Conservation (phyloP, 2,329 filamentous ascomycete genomes). For the Colletotrichum agaves region DNA sequence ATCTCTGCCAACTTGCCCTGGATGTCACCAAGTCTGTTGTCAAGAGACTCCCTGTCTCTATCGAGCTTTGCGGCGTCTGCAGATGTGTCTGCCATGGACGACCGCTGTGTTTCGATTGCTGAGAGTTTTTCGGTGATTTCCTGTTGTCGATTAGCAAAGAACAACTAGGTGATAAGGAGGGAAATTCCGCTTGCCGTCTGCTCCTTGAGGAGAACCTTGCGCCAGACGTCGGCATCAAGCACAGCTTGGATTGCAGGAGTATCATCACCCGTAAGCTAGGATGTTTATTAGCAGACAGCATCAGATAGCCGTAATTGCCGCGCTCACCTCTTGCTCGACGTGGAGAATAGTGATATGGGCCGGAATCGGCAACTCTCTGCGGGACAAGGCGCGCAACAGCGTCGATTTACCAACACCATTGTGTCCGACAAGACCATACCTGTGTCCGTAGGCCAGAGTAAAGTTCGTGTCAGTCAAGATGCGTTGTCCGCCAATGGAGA, state of each 20-base stretch:
- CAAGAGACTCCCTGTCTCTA: conserved; percentile 87
- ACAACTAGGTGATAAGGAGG: conserved; percentile 34
- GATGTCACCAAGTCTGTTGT: conserved; percentile 90
- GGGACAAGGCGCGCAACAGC: conserved; percentile 88
- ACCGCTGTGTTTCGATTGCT: conserved; percentile 80
- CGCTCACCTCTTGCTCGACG: conserved; percentile 90
- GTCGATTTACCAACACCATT: conserved; percentile 99
- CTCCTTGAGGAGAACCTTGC: conserved; percentile 91
- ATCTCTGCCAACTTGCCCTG: conserved; percentile 94
- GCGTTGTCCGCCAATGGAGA: conserved; percentile 87
- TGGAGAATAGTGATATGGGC: conserved; percentile 99
- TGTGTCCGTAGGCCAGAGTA: conserved; percentile 89
- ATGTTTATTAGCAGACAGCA: conserved; percentile 16
- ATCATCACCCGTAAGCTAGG: conserved; percentile 90
- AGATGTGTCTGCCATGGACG: conserved; percentile 89
- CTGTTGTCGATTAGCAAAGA: conserved; percentile 53
- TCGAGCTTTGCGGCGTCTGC: conserved; percentile 88
- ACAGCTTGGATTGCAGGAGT: conserved; percentile 95
- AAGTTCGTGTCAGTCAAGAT: conserved; percentile 92
- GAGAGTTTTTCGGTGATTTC: conserved; percentile 83
- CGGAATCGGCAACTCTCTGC: conserved; percentile 93
- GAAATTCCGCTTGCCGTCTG: conserved; percentile 72
- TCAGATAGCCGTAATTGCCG: background rate
- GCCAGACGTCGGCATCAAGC: conserved; percentile 97
- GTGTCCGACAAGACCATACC: conserved; percentile 97